Conservation (phyloP, 495 filamentous ascomycete species). For the Penicillium maclennaniae region DNA sequence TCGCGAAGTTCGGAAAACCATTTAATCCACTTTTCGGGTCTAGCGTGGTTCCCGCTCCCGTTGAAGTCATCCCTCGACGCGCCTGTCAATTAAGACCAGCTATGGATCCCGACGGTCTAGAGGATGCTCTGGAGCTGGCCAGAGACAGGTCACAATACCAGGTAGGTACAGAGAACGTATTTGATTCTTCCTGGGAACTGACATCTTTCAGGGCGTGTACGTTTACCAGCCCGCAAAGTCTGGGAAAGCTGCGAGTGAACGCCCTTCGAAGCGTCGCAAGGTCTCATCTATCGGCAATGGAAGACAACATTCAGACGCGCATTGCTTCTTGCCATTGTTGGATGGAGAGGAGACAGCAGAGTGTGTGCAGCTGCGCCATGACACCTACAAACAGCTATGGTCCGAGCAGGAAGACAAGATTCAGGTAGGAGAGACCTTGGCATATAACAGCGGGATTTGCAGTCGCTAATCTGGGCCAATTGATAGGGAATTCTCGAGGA, state of each 20-base stretch:
- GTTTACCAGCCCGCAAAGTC: conserved; percentile 57
- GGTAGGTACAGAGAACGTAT: conserved; percentile 28
- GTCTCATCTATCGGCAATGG: conserved; percentile 29
- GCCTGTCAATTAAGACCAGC: conserved; percentile 15
- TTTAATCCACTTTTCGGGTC: conserved; percentile 30
- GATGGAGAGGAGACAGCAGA: conserved; percentile 55
- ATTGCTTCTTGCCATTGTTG: conserved; percentile 58
- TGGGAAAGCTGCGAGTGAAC: conserved; percentile 33
- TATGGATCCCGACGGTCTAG: conserved; percentile 28
- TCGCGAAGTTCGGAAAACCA: conserved; percentile 26
- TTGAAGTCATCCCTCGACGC: conserved; percentile 20
- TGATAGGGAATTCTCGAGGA: conserved; percentile 36
- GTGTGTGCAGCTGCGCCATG: conserved; percentile 51
- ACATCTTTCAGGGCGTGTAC: conserved; percentile 58
- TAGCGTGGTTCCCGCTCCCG: conserved; percentile 29
- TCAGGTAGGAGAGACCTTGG: conserved; percentile 45
- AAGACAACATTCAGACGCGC: conserved; percentile 10
- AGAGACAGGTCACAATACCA: conserved; percentile 44
- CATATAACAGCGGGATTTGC: background rate
- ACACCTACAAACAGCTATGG: conserved; percentile 67
- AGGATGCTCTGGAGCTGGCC: conserved; percentile 25
- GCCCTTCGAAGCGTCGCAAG: conserved; percentile 64
- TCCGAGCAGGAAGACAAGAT: conserved; percentile 61
- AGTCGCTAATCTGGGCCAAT: conserved; percentile 13
- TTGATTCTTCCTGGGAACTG: background rate